These are phyloP conservation scores for Monosporascus sp. DNA, from an alignment of 2,329 filamentous ascomycete genomes.

Conservation along the genomic window DNA sequence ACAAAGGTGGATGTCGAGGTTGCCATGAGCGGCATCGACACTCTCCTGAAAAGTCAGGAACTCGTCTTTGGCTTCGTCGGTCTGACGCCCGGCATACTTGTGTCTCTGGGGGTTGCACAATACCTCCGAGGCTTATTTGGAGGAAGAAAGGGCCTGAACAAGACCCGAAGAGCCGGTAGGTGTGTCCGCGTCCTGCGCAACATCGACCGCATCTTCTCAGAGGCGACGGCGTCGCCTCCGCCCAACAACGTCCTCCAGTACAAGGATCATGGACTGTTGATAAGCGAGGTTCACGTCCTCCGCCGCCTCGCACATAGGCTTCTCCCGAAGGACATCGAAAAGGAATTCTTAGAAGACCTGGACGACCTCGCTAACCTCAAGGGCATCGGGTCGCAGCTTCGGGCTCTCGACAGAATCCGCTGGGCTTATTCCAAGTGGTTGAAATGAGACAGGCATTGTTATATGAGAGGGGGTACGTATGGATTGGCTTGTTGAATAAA, in stretches of 20 bases:
- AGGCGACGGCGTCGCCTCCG: slow-evolving; percentile 61
- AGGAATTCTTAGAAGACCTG: slow-evolving; percentile 84
- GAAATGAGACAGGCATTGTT: slow-evolving; percentile 13
- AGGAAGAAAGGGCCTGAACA: slow-evolving; percentile 61
- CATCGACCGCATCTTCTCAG: slow-evolving; percentile 73
- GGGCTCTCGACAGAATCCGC: slow-evolving; percentile 74
- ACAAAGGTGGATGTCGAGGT: slow-evolving; percentile 98
- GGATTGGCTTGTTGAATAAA: not conserved
- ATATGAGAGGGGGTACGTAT: not conserved
- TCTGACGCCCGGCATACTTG: slow-evolving; percentile 85
- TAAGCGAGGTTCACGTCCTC: slow-evolving; percentile 85
- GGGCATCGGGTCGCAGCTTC: slow-evolving; percentile 71
- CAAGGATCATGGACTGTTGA: slow-evolving; percentile 83
- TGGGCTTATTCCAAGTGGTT: slow-evolving; percentile 88
- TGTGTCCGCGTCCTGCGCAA: slow-evolving; percentile 77
- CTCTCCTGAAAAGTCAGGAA: slow-evolving; percentile 90
- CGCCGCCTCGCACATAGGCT: slow-evolving; percentile 61
- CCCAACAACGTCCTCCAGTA: slow-evolving; percentile 75
- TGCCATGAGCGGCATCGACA: slow-evolving; percentile 91
- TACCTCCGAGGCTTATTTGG: slow-evolving; percentile 69
- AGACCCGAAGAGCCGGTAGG: slow-evolving; percentile 60
- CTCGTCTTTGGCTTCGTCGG: slow-evolving; percentile 97
- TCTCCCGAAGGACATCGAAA: slow-evolving; percentile 68
- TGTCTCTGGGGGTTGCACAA: slow-evolving; percentile 66
- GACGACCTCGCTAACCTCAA: slow-evolving; percentile 79